Evolutionary conservation across 768 basidiomycete genomes (phyloP).

Genomic region (Tubosaeta sp.): DNA sequence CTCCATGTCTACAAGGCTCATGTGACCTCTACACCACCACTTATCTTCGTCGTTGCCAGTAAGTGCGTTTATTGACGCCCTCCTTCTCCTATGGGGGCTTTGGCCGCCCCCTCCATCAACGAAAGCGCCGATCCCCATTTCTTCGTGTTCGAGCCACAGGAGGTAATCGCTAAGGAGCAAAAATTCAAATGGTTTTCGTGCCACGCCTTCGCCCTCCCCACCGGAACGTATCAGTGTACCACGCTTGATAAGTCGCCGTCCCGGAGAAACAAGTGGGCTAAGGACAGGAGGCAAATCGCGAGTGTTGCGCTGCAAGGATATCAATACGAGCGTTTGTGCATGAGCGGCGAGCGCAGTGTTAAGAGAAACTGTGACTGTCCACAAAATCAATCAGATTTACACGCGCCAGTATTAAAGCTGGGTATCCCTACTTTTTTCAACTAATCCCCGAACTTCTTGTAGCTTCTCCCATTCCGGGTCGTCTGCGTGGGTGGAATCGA

Average conservation of each 20-base stretch:
- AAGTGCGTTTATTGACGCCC: constrained; percentile 15
- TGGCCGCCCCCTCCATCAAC: constrained; percentile 15
- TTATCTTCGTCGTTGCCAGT: constrained; percentile 50
- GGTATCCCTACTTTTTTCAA: constrained; percentile 64
- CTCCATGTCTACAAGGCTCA: constrained; percentile 70
- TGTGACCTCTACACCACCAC: constrained; percentile 70
- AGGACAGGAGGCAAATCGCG: constrained; percentile 72
- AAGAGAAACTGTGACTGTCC: constrained; percentile 67
- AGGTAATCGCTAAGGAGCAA: constrained; percentile 81
- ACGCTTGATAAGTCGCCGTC: constrained; percentile 72
- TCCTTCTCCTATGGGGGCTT: constrained; percentile 14
- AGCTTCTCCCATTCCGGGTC: constrained; percentile 67
- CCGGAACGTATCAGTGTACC: constrained; percentile 51
- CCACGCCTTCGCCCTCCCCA: constrained; percentile 40
- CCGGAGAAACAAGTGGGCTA: constrained; percentile 73
- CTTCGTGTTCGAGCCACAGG: constrained; percentile 65
- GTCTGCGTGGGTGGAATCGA: constrained; percentile 57
- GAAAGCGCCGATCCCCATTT: constrained; percentile 26
- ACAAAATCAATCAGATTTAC: constrained; percentile 9
- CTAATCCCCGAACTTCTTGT: constrained; percentile 54
- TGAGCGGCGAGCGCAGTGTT: constrained; percentile 79
- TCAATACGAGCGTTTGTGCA: constrained; percentile 66
- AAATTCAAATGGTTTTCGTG: constrained; percentile 53
- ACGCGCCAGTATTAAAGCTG: not conserved
- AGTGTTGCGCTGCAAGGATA: constrained; percentile 77